Conservation (phyloP, 805 yeast species). For the Pichia gijzeniarum region DNA sequence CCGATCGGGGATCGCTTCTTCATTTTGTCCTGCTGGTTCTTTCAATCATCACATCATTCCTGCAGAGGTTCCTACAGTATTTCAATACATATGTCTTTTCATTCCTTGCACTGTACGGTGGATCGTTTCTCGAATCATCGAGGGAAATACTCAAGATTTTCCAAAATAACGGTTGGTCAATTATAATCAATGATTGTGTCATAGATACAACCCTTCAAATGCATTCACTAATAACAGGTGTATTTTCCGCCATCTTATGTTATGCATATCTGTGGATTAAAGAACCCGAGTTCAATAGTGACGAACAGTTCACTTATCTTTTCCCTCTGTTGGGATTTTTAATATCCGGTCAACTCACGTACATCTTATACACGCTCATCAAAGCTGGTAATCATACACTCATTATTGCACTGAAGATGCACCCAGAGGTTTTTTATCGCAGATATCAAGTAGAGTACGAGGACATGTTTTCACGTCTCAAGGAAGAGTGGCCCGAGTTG, state of each 20-base stretch:
- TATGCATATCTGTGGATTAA: slow-evolving; percentile 64
- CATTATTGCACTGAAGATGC: neutral
- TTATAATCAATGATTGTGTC: slow-evolving; percentile 74
- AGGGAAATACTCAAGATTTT: slow-evolving; percentile 70
- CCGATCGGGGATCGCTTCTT: neutral
- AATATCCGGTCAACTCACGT: slow-evolving; percentile 64
- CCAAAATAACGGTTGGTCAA: slow-evolving; percentile 72
- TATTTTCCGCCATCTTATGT: slow-evolving; percentile 40
- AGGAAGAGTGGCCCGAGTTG: neutral
- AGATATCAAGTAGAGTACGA: neutral
- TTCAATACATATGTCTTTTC: slow-evolving; percentile 84
- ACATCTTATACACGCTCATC: slow-evolving; percentile 60
- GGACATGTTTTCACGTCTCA: neutral
- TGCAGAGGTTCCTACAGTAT: slow-evolving; percentile 11
- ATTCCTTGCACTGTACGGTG: slow-evolving; percentile 82
- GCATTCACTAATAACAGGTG: slow-evolving; percentile 54
- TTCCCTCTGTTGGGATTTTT: slow-evolving; percentile 35
- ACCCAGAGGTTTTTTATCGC: neutral
- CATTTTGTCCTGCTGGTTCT: neutral
- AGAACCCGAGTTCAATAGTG: slow-evolving; percentile 55
- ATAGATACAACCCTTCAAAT: slow-evolving; percentile 69
- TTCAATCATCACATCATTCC: neutral
- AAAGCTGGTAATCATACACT: slow-evolving; percentile 45
- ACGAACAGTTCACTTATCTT: slow-evolving; percentile 48
- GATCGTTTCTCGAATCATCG: slow-evolving; percentile 63